phyloP scores from a whole-genome alignment of 352 stramenopile species.

The Peronospora destructor region DNA sequence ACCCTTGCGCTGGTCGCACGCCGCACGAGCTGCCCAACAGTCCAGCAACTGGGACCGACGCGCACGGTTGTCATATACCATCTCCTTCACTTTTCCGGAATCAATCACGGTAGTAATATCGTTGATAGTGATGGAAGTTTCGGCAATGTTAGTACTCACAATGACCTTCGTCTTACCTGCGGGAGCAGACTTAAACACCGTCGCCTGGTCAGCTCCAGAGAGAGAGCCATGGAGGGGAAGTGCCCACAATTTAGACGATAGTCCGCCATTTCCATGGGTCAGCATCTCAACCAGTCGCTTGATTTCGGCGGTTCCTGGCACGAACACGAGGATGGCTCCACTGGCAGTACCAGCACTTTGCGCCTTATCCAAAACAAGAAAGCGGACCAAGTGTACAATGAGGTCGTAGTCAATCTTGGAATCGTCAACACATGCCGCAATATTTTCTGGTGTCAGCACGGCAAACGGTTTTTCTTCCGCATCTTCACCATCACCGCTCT shows the following conservation, averaged over 20 bases:
- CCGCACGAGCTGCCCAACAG: slow-evolving; percentile 73
- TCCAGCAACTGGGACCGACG: slow-evolving; percentile 73
- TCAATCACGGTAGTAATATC: slow-evolving; percentile 85
- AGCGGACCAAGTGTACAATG: slow-evolving; percentile 73
- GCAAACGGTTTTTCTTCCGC: slow-evolving; percentile 19
- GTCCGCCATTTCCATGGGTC: slow-evolving; percentile 19
- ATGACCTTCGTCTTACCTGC: slow-evolving; percentile 78
- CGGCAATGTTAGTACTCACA: slow-evolving; percentile 84
- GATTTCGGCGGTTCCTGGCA: slow-evolving; percentile 79
- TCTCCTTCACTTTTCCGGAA: slow-evolving; percentile 83
- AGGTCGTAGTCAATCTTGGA: slow-evolving; percentile 92
- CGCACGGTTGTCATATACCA: slow-evolving; percentile 75
- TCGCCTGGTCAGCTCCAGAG: slow-evolving; percentile 60
- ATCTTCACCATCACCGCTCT: slow-evolving; percentile 19
- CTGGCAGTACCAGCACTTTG: slow-evolving; percentile 8
- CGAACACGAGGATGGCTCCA: slow-evolving; percentile 77
- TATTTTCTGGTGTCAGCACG: slow-evolving; percentile 36
- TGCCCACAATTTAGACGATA: slow-evolving; percentile 53
- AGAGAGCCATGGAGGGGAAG: slow-evolving; percentile 74
- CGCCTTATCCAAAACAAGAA: slow-evolving; percentile 45
- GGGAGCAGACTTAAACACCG: slow-evolving; percentile 61
- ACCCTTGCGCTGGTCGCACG: slow-evolving; percentile 77
- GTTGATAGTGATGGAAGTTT: slow-evolving; percentile 87
- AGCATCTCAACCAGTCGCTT: slow-evolving; percentile 68
- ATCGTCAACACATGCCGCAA: slow-evolving; percentile 82